Base-by-base conservation (phyloP, 352 stramenopile species). In the Blastocystis sp. region DNA sequence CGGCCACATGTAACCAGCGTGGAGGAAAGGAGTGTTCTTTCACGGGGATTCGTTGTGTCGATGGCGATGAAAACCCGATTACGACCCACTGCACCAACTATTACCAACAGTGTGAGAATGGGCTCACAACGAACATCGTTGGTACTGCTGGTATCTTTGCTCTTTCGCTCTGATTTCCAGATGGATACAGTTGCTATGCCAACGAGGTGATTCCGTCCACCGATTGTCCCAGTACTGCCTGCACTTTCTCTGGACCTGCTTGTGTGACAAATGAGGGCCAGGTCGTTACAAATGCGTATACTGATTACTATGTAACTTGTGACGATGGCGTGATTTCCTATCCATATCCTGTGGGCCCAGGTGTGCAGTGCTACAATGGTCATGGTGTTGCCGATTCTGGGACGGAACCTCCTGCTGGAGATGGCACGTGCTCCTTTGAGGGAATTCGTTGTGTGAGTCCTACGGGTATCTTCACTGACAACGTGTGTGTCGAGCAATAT, bases 351-450 rank as follows among this genome's bases (percentile, higher is more conserved):
- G 77, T 88, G 23, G 77, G 62, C 26, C 62, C 77, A 59, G 77
- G 77, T 18, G 53, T 79, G 29, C 77, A 88, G 26, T 88, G 77
- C 23, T 88, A 88, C 66, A 88, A 88, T 64, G 77, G 77, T 9
- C 20, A 20, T 4, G 43, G 37, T 29, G 66, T 88, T 13, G 34
- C 26, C 23, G 47, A 55, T 23, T 79, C 77, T n/a, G 37, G 66
- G 18, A 37, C 18, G 18, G 54, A 43, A 54, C 50, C 62, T 15
- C 73, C 73, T 0, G 73, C 59, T 13, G 47, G 55, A 29, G 37
- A 53, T 37, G 41, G 34, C n/a, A 79, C 43, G 26, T 88, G 77
- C 39, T n/a, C 61, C n/a, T 88, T 88, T 34, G 55, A 61, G n/a
- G 77, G 77, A 37, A 88, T 88, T 64, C 62, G 66, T 20, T 88